Evolutionary conservation across 495 filamentous ascomycete species (phyloP).

Genomic region (Poronia punctata): DNA sequence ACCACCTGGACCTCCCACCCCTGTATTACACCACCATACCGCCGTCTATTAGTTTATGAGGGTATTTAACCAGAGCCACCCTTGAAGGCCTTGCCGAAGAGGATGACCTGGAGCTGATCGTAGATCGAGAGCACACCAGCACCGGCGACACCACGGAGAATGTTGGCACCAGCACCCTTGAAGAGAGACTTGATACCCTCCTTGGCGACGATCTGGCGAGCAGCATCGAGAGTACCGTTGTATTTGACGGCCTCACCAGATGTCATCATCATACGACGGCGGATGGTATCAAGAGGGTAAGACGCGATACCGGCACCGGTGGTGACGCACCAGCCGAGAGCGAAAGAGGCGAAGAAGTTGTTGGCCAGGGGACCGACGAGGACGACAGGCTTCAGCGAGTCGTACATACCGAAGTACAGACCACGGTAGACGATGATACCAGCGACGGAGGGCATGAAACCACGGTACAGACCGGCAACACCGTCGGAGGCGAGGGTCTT

Average conservation of each 20-base stretch:
- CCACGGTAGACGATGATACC: constrained; percentile 99
- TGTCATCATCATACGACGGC: constrained; percentile 99
- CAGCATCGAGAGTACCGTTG: constrained; percentile 88
- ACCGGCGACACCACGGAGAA: constrained; percentile 99
- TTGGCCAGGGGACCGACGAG: constrained; percentile 86
- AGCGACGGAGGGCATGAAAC: constrained; percentile 97
- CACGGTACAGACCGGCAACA: constrained; percentile 99
- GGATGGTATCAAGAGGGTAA: constrained; percentile 98
- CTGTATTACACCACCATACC: constrained; percentile 26
- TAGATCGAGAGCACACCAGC: constrained; percentile 99
- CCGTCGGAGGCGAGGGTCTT: constrained; percentile 98
- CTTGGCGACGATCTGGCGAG: constrained; percentile 88
- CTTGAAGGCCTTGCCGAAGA: constrained; percentile 99
- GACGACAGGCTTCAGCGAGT: constrained; percentile 98
- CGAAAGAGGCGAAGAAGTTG: constrained; percentile 98
- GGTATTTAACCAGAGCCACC: constrained; percentile 68
- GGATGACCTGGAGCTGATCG: constrained; percentile 94
- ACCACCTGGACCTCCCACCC: constrained; percentile 19
- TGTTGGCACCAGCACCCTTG: constrained; percentile 99
- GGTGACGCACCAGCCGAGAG: constrained; percentile 97
- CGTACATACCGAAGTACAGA: constrained; percentile 99
- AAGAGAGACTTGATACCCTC: constrained; percentile 97
- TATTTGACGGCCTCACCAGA: constrained; percentile 98
- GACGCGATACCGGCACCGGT: constrained; percentile 99
- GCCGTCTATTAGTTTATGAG: constrained; percentile 25